Evolutionary conservation across 768 basidiomycete genomes (phyloP).

Genomic region (Pisolithus orientalis): DNA sequence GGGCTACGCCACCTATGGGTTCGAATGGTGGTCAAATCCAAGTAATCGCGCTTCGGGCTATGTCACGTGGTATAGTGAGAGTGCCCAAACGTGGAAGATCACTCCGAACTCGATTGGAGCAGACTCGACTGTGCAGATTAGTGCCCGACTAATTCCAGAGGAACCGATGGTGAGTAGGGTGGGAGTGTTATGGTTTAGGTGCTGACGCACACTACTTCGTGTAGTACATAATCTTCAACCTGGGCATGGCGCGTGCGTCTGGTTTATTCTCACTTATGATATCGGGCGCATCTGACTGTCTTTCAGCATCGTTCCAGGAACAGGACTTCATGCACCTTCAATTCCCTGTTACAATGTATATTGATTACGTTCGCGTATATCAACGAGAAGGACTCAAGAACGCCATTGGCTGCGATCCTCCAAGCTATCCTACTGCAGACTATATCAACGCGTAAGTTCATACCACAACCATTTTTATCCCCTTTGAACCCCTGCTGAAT

Average conservation of each 20-base stretch:
- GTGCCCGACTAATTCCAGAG: constrained; percentile 66
- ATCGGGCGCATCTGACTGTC: constrained; percentile 3
- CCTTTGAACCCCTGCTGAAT: background rate
- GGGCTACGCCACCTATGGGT: constrained; percentile 59
- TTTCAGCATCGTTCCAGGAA: constrained; percentile 57
- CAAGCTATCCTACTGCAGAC: constrained; percentile 65
- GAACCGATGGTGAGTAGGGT: constrained; percentile 79
- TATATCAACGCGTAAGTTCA: constrained; percentile 63
- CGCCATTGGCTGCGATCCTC: constrained; percentile 75
- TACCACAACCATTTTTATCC: background rate
- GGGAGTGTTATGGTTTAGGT: background rate
- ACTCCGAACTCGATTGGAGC: constrained; percentile 62
- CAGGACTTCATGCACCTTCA: constrained; percentile 64
- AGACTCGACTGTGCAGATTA: constrained; percentile 51
- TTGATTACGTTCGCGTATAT: constrained; percentile 90
- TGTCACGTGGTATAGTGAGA: constrained; percentile 77
- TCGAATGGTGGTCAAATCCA: constrained; percentile 79
- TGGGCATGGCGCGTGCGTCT: constrained; percentile 64
- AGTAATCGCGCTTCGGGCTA: constrained; percentile 60
- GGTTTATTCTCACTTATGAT: background rate
- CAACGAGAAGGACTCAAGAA: constrained; percentile 68
- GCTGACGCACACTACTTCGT: constrained; percentile 7
- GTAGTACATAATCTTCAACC: constrained; percentile 79
- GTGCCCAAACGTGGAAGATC: constrained; percentile 64
- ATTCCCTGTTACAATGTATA: constrained; percentile 76